Percentiles rank a stretch among this genome's conserved stretches.
phyloP scores from a whole-genome alignment of 1,139 yeast species.

The Suhomyces guaymorum region DNA sequence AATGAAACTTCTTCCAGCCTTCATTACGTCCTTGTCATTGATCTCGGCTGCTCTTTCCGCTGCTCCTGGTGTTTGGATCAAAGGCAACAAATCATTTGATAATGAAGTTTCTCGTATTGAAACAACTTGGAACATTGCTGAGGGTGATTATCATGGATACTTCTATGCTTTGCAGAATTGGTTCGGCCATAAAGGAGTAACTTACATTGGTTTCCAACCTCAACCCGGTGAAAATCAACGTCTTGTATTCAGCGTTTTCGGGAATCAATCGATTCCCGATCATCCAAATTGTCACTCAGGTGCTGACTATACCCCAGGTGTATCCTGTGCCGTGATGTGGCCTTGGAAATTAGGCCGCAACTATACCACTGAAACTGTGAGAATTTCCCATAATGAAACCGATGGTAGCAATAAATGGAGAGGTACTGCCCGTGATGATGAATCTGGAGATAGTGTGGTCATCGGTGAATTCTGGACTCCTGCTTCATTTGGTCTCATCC shows the following conservation, averaged over 20 bases:
- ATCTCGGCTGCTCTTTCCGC: too few species aligned
- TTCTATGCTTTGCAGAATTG: conserved; percentile 1
- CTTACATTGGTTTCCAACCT: conserved; percentile 7
- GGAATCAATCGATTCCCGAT: not conserved
- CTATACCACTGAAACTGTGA: conserved; percentile 4
- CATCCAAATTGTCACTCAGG: conserved; percentile 3
- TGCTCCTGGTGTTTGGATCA: too few species aligned
- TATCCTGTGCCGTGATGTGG: conserved; percentile 6
- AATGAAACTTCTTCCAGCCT: too few species aligned
- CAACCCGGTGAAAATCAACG: not conserved
- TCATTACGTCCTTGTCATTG: too few species aligned
- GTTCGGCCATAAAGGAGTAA: not conserved
- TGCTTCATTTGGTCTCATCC: not conserved
- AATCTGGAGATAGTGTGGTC: not conserved
- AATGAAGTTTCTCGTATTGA: too few species aligned
- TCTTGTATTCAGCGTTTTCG: conserved; percentile 5
- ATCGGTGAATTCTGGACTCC: conserved; percentile 6
- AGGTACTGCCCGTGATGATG: conserved; percentile 6
- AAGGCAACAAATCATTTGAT: too few species aligned
- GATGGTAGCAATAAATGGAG: conserved; percentile 8
- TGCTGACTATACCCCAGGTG: conserved; percentile 8
- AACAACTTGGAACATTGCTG: not conserved
- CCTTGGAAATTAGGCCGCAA: conserved; percentile 8
- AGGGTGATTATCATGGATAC: not conserved
- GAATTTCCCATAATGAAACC: not conserved